phyloP scores from a whole-genome alignment of 169 alveolate genomes.

The Theileria orientalis region DNA sequence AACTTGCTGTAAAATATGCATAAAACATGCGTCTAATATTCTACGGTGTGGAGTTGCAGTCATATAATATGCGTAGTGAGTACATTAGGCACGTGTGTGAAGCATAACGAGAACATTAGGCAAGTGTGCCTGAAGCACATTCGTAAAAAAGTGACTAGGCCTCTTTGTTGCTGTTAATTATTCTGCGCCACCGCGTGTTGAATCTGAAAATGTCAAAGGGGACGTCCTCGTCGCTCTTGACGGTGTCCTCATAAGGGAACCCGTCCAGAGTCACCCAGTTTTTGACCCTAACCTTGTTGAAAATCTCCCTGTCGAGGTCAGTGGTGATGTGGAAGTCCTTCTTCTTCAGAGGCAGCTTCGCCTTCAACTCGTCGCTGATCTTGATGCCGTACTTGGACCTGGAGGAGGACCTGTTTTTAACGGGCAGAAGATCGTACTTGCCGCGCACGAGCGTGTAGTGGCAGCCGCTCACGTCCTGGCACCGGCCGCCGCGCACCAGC shows the following conservation, averaged over 20 bases:
- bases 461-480: conserved; percentile 83
- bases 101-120: too few relatives aligned
- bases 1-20: neutral
- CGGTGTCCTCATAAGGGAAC: conserved; percentile 46
- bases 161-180: too few relatives aligned
- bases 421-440: conserved; percentile 80
- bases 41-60: neutral
- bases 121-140: too few relatives aligned
- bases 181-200: conserved; percentile 72
- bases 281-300: conserved; percentile 51
- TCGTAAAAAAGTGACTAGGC: too few relatives aligned
- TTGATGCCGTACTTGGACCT: conserved; percentile 76
- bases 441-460: conserved; percentile 83
- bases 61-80: too few relatives aligned
- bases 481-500: conserved; percentile 83
- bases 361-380: conserved; percentile 36
- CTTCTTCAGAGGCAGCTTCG: conserved; percentile 51
- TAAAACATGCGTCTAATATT: neutral
- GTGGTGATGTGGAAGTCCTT: conserved; percentile 70
- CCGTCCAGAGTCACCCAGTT: conserved; percentile 70
- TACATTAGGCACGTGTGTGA: too few relatives aligned
- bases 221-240: conserved; percentile 62
- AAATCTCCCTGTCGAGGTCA: conserved; percentile 67
- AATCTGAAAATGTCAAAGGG: conserved; percentile 72
- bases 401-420: conserved; percentile 75